These are phyloP conservation scores for Saccharomyces hybrid DNA, from an alignment of 1,139 yeast genomes.

Conservation along the genomic window DNA sequence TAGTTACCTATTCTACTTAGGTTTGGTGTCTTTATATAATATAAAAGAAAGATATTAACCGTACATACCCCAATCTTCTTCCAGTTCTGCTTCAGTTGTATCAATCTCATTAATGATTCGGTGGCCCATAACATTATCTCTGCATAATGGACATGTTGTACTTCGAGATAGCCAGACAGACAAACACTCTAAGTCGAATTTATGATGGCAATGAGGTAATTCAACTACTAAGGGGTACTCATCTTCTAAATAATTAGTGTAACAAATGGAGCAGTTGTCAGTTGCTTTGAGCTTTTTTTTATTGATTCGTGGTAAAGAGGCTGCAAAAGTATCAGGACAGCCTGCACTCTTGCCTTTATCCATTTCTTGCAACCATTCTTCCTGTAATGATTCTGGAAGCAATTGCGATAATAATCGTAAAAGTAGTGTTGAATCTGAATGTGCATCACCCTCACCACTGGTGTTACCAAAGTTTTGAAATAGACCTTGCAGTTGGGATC, in stretches of 20 bases:
- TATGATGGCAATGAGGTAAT: constrained; percentile 70
- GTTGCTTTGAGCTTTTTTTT: constrained; percentile 41
- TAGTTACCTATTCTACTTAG: background rate
- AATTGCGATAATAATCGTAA: constrained; percentile 24
- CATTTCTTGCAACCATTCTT: constrained; percentile 21
- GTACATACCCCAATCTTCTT: constrained; percentile 69
- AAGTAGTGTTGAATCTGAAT: constrained; percentile 10
- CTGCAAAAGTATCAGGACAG: constrained; percentile 62
- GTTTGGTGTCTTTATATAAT: background rate
- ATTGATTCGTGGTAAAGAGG: constrained; percentile 64
- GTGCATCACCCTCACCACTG: constrained; percentile 13
- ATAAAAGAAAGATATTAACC: constrained; percentile 36
- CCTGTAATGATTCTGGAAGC: constrained; percentile 24
- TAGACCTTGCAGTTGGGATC: constrained; percentile 19
- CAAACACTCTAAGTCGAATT: constrained; percentile 82
- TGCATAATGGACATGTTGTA: constrained; percentile 81
- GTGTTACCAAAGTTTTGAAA: constrained; percentile 17
- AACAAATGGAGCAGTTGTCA: constrained; percentile 79
- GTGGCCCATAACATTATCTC: constrained; percentile 56
- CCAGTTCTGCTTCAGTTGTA: constrained; percentile 60
- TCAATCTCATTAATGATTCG: constrained; percentile 39
- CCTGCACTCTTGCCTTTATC: constrained; percentile 39
- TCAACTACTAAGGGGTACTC: constrained; percentile 71
- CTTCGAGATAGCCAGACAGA: constrained; percentile 81
- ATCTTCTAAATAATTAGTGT: constrained; percentile 62